Evolutionary conservation across 805 yeast genomes (phyloP).

Genomic region (Blastobotrys muscicola): DNA sequence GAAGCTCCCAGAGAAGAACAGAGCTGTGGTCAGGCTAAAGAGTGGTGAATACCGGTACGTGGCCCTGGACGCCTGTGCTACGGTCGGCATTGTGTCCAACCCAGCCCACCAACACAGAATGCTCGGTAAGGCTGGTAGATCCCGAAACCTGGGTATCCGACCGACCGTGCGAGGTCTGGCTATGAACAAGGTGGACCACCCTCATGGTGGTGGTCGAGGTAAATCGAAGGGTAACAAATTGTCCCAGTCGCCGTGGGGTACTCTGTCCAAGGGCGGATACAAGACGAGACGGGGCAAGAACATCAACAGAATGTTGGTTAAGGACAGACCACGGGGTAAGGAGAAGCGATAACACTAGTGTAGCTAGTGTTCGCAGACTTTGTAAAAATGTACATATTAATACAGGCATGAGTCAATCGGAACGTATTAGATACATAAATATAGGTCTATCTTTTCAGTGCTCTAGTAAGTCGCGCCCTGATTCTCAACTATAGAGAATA

Average conservation of each 20-base stretch:
- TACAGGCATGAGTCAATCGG: not conserved
- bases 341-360: slow-evolving; percentile 16
- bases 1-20: slow-evolving; percentile 58
- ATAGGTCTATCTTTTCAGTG: not conserved
- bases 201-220: slow-evolving; percentile 99
- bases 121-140: slow-evolving; percentile 95
- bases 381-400: not conserved
- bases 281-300: slow-evolving; percentile 90
- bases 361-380: not conserved
- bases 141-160: slow-evolving; percentile 84
- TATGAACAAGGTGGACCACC: slow-evolving; percentile 95
- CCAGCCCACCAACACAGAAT: slow-evolving; percentile 82
- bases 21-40: slow-evolving; percentile 72
- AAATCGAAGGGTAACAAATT: slow-evolving; percentile 92
- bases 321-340: slow-evolving; percentile 84
- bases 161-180: slow-evolving; percentile 98
- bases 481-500: too few species aligned
- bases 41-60: slow-evolving; percentile 93
- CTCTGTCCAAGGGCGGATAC: slow-evolving; percentile 79
- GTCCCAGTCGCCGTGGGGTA: slow-evolving; percentile 96
- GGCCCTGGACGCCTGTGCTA: slow-evolving; percentile 78
- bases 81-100: slow-evolving; percentile 87
- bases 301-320: slow-evolving; percentile 72
- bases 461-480: not conserved
- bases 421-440: not conserved